Evolutionary conservation across 139 green algal species (phyloP), one percentile per base, ranked within the genome.

Genomic region (Micractinium conductrix): DNA sequence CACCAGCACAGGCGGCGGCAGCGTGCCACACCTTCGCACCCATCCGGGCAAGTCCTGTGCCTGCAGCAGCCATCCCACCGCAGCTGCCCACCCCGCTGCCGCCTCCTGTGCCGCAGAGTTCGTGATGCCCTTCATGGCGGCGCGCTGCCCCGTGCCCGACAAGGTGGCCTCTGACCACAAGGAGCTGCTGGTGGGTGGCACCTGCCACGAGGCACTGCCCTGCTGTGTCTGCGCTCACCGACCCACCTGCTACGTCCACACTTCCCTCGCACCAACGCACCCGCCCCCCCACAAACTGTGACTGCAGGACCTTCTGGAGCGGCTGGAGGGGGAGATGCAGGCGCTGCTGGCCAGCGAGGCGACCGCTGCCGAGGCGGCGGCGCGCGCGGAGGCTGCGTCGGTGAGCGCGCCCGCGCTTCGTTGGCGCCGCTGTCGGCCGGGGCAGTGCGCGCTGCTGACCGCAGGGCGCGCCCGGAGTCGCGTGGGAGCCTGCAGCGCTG

Each of bases 161-260:
- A 81, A 81, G 55, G 72, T 81, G 24, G 26, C 37, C 8, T 55
- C 75, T 24, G 75, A 81, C 55, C 75, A 81, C 55, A 50, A 50
- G 17, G 24, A 81, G 75, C 53, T 81, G 55, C 37, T 50, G 22
- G 75, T 55, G 45, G 0, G 65, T 38, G 19, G 65, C n/a, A 26
- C 4, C 33, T 10, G 65, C 33, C 33, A 16, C 7, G n/a, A 10
- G 0, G 30, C 26, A 19, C 30, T 40, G 30, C 62, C 62, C 28
- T 70, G 60, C 26, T 14, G 4, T 40, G 30, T 14, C 9, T 40
- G 60, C 3, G 26, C 4, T 58, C 12, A 58, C 48, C 16, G 48
- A n/a, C n/a, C n/a, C n/a, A n/a, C 17, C 55, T 30, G 21, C 55
- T 14, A 5, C 8, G 16, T 30, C 55, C 55, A 19, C 21, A 14